Conservation (phyloP, 2,329 filamentous ascomycete genomes). For the Cercospora nicotianae region DNA sequence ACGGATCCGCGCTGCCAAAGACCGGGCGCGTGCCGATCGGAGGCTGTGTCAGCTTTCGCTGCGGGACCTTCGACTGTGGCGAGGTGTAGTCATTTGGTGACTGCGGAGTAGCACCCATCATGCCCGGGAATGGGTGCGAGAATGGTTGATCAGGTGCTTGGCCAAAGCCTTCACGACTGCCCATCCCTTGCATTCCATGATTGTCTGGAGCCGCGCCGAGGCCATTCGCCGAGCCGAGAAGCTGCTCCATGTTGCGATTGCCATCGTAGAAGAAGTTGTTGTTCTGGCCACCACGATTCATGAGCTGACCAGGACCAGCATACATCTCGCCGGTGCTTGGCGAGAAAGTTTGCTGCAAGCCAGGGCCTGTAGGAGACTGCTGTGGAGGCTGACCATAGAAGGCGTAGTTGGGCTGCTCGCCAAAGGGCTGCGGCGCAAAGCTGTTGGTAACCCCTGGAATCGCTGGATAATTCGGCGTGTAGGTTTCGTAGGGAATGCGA, state of each 20-base stretch:
- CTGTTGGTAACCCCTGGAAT: conserved; percentile 38
- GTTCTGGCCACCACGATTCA: background rate
- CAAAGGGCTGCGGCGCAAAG: conserved; percentile 26
- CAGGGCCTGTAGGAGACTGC: background rate
- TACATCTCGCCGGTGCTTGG: conserved; percentile 1
- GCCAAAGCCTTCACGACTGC: conserved; percentile 6
- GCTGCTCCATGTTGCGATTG: conserved; percentile 14
- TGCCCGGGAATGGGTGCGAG: background rate
- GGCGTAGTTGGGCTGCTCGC: conserved; percentile 15
- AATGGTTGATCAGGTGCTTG: background rate
- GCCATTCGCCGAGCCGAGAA: conserved; percentile 6
- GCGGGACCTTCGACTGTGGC: background rate
- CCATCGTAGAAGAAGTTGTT: conserved; percentile 26
- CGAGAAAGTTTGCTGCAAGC: conserved; percentile 3
- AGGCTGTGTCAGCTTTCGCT: conserved; percentile 14
- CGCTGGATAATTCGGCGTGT: conserved; percentile 37
- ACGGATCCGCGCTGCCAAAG: conserved; percentile 14
- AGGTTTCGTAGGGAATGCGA: conserved; percentile 36
- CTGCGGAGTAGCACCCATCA: background rate
- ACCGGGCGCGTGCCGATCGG: conserved; percentile 24
- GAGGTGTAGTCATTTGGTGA: background rate
- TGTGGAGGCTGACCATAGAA: conserved; percentile 12
- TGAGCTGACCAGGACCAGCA: conserved; percentile 5
- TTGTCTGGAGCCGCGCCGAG: background rate
- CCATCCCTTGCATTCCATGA: background rate